Percentiles rank a stretch among this genome's conserved stretches.
Conservation (phyloP, 2,329 filamentous ascomycete genomes). For the Botrytis galanthina region DNA sequence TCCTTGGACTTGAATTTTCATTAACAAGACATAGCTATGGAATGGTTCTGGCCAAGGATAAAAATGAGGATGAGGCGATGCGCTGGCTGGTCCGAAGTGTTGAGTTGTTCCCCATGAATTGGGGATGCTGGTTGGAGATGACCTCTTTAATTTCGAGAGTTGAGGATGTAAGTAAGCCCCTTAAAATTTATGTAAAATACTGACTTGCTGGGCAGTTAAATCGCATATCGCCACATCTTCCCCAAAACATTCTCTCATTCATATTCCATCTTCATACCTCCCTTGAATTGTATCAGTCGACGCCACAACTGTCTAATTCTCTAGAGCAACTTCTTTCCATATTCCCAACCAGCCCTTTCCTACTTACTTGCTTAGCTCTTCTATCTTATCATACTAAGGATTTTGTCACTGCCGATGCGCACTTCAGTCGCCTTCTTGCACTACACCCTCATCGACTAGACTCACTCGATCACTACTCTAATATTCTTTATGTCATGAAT, state of each 20-base stretch:
- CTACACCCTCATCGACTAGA: slow-evolving; percentile 74
- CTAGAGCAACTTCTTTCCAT: slow-evolving; percentile 76
- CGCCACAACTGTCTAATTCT: slow-evolving; percentile 68
- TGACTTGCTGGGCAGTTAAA: slow-evolving; percentile 57
- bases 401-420: slow-evolving; percentile 63
- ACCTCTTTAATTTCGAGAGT: slow-evolving; percentile 73
- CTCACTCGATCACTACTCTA: slow-evolving; percentile 92
- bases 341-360: slow-evolving; percentile 84
- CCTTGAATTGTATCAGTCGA: slow-evolving; percentile 87
- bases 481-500: slow-evolving; percentile 93
- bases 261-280: slow-evolving; percentile 92
- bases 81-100: slow-evolving; percentile 86
- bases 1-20: slow-evolving; percentile 1
- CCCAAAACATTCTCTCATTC: slow-evolving; percentile 87
- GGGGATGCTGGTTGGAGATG: slow-evolving; percentile 95
- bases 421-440: slow-evolving; percentile 78
- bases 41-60: slow-evolving; percentile 83
- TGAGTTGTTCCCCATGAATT: slow-evolving; percentile 89
- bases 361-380: slow-evolving; percentile 85
- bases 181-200: background rate
- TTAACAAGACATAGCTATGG: slow-evolving; percentile 60
- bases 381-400: slow-evolving; percentile 89
- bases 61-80: slow-evolving; percentile 82
- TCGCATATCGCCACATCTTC: slow-evolving; percentile 68
- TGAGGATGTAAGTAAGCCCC: slow-evolving; percentile 65